phyloP scores from a whole-genome alignment of 441 rosid genomes.

The Euphorbia celastroides region DNA sequence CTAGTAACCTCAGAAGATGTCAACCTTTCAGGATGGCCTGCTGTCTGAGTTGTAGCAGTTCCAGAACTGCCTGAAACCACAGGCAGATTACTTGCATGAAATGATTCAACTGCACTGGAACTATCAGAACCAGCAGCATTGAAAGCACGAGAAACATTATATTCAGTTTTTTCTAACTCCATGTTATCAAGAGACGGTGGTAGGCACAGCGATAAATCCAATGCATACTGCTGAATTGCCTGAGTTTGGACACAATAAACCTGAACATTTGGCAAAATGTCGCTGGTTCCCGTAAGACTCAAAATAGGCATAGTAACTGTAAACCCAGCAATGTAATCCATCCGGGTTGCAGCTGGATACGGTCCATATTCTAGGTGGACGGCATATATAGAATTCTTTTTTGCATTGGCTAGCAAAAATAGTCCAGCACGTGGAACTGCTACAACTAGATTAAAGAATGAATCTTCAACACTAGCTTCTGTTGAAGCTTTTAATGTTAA shows the following conservation, averaged over 20 bases:
- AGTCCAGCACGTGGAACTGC: constrained; percentile 67
- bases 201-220: constrained; percentile 71
- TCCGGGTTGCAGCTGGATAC: constrained; percentile 60
- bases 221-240: constrained; percentile 90
- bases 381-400: constrained; percentile 85
- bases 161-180: constrained; percentile 53
- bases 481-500: constrained; percentile 67
- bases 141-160: constrained; percentile 35
- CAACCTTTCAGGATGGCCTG: constrained; percentile 29
- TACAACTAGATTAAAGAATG: constrained; percentile 82
- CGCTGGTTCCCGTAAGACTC: constrained; percentile 77
- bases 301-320: constrained; percentile 87
- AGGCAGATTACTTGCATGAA: constrained; percentile 30
- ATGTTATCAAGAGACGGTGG: constrained; percentile 60
- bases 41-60: constrained; percentile 21
- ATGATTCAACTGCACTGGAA: constrained; percentile 30
- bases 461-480: constrained; percentile 52
- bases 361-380: constrained; percentile 77
- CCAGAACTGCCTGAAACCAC: constrained; percentile 29
- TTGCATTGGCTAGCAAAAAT: constrained; percentile 80
- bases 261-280: constrained; percentile 52
- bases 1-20: constrained; percentile 36
- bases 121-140: constrained; percentile 29
- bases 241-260: constrained; percentile 90
- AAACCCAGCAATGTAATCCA: constrained; percentile 89